Percentiles rank a stretch among this genome's conserved stretches.
phyloP scores from a whole-genome alignment of 2,329 filamentous ascomycete species.

The Calonectria honghensis region DNA sequence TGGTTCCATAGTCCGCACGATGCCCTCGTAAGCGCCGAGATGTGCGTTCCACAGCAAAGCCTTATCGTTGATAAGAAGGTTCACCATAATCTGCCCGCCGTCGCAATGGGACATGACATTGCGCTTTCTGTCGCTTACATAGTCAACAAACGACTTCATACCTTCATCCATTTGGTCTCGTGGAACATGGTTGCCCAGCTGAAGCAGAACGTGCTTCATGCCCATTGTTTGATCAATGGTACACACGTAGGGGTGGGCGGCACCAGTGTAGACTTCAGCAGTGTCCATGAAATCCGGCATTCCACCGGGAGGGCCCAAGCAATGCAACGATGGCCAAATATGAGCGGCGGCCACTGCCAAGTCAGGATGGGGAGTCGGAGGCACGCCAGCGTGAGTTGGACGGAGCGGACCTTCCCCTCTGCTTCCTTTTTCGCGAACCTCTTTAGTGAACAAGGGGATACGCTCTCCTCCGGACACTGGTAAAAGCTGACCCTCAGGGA shows the following conservation, averaged over 20 bases:
- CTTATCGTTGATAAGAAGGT: conserved; percentile 5
- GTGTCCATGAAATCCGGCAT: not conserved
- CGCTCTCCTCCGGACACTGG: conserved; percentile 4
- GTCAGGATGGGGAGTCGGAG: not conserved
- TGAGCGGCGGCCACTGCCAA: not conserved
- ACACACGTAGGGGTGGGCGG: not conserved
- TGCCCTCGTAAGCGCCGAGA: conserved; percentile 4
- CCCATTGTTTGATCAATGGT: conserved; percentile 8
- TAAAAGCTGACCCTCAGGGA: not conserved
- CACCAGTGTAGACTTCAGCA: not conserved
- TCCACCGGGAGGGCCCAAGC: not conserved
- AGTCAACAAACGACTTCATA: conserved; percentile 5
- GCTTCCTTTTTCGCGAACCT: not conserved
- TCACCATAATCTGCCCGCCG: conserved; percentile 8
- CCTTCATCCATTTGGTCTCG: conserved; percentile 14
- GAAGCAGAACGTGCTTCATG: conserved; percentile 2
- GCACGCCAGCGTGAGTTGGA: not conserved
- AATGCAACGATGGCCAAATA: conserved; percentile 8
- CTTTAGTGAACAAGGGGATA: not conserved
- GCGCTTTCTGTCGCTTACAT: not conserved
- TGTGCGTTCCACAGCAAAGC: conserved; percentile 3
- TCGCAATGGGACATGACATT: conserved; percentile 1
- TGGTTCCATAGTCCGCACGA: not conserved
- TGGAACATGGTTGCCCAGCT: not conserved
- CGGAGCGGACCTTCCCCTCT: not conserved